A percentile compares a stretch with the other conserved stretches of the same genome.
These are phyloP conservation scores for Pseudonitzschia multiseries DNA, from an alignment of 108 stramenopile genomes.

Conservation along the genomic window DNA sequence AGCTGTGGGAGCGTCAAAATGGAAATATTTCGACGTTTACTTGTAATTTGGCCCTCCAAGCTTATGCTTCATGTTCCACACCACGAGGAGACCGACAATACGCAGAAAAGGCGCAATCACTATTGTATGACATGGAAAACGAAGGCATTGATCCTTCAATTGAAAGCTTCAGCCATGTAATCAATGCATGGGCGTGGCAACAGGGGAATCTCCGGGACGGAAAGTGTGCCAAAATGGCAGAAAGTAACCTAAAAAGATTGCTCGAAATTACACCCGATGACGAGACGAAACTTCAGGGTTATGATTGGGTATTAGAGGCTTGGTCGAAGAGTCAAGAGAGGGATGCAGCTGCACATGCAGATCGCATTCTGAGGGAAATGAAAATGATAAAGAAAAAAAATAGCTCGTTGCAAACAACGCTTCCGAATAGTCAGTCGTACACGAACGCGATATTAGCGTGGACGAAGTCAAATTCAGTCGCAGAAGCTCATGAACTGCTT, in stretches of 20 bases:
- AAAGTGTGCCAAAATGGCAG: constrained; percentile 39
- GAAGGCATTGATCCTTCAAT: constrained; percentile 16
- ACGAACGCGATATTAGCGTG: constrained; percentile 46
- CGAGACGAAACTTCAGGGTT: constrained; percentile 21
- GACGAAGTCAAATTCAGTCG: constrained; percentile 33
- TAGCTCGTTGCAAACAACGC: background rate
- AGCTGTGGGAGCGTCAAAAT: constrained; percentile 29
- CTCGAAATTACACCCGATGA: constrained; percentile 22
- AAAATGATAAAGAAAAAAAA: constrained; percentile 23
- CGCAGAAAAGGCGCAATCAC: constrained; percentile 40
- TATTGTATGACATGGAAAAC: constrained; percentile 35
- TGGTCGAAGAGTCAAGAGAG: constrained; percentile 41
- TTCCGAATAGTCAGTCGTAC: constrained; percentile 40
- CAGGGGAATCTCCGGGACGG: constrained; percentile 38
- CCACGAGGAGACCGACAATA: constrained; percentile 49
- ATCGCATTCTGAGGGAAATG: constrained; percentile 33
- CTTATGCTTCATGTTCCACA: constrained; percentile 46
- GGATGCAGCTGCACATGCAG: constrained; percentile 25
- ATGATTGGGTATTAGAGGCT: constrained; percentile 46
- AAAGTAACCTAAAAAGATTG: constrained; percentile 29
- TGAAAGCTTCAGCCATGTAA: constrained; percentile 31
- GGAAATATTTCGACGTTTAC: constrained; percentile 29
- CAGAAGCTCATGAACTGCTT: constrained; percentile 30
- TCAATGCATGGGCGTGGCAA: constrained; percentile 52
- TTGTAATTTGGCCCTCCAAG: constrained; percentile 47